Conservation (phyloP, 768 basidiomycete genomes). For the Suillus spraguei region DNA sequence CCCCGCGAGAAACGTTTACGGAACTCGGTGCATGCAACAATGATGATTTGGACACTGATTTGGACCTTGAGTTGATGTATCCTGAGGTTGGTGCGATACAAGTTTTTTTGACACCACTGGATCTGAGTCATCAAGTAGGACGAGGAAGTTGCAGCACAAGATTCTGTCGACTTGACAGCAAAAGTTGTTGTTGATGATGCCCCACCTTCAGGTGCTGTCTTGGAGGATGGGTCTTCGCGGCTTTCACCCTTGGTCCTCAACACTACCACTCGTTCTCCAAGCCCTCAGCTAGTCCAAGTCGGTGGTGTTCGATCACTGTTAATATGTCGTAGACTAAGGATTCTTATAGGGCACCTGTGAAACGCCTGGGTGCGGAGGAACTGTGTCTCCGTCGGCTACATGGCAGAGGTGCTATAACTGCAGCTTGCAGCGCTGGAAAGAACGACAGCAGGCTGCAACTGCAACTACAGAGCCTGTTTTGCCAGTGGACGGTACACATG, state of each 20-base stretch:
- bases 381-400: slow-evolving; percentile 8
- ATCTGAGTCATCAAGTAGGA: slow-evolving; percentile 1
- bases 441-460: slow-evolving; percentile 5
- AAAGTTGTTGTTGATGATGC: not conserved
- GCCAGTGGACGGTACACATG: not conserved
- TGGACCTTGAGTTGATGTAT: slow-evolving; percentile 23
- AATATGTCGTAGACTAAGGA: not conserved
- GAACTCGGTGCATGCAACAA: not conserved
- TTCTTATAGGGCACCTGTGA: slow-evolving; percentile 21
- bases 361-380: slow-evolving; percentile 18
- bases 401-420: slow-evolving; percentile 25
- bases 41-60: slow-evolving; percentile 18
- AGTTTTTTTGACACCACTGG: not conserved
- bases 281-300: not conserved
- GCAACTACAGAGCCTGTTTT: not conserved
- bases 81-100: slow-evolving; percentile 22
- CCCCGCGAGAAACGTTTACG: not conserved
- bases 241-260: not conserved
- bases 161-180: not conserved
- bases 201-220: not conserved
- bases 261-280: not conserved
- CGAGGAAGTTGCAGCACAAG: not conserved
- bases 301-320: not conserved
- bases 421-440: slow-evolving; percentile 23
- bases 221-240: too few species aligned